Evolutionary conservation across 2,329 filamentous ascomycete genomes (phyloP).

Genomic region (Paracoccidioides brasiliensis): DNA sequence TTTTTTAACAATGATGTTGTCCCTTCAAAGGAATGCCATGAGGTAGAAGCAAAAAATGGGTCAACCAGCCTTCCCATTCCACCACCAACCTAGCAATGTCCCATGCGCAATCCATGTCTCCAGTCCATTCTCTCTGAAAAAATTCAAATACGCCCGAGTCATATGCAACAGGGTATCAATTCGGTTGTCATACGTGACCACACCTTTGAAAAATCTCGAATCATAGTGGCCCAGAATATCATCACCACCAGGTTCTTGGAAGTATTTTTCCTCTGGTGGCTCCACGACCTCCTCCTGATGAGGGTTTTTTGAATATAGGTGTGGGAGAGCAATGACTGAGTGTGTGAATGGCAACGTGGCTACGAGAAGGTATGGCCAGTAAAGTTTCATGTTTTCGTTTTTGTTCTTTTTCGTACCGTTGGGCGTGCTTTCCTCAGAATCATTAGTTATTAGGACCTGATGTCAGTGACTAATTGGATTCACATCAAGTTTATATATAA

Average conservation of each 20-base stretch:
- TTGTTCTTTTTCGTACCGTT: no score
- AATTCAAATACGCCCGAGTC: constrained; percentile 59
- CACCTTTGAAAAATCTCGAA: constrained; percentile 51
- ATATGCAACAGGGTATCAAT: constrained; percentile 54
- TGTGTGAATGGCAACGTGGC: neutral
- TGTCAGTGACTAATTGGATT: no score
- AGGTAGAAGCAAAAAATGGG: constrained; percentile 9
- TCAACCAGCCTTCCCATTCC: constrained; percentile 51
- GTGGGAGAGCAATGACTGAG: neutral
- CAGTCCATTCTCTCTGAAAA: constrained; percentile 49
- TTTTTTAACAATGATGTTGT: neutral
- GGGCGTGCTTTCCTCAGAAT: no score
- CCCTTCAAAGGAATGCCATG: neutral
- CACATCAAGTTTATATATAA: no score
- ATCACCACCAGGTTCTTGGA: constrained; percentile 49
- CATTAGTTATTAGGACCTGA: no score
- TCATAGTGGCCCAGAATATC: constrained; percentile 61
- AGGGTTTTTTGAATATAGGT: neutral
- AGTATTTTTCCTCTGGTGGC: constrained; percentile 43
- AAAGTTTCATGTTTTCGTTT: no score
- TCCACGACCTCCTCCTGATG: neutral
- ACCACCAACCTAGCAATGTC: constrained; percentile 78
- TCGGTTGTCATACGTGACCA: constrained; percentile 53
- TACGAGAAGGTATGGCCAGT: no score
- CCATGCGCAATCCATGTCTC: constrained; percentile 84